Conservation (phyloP, 2,329 filamentous ascomycete species). For the Aspergillus sp. region DNA sequence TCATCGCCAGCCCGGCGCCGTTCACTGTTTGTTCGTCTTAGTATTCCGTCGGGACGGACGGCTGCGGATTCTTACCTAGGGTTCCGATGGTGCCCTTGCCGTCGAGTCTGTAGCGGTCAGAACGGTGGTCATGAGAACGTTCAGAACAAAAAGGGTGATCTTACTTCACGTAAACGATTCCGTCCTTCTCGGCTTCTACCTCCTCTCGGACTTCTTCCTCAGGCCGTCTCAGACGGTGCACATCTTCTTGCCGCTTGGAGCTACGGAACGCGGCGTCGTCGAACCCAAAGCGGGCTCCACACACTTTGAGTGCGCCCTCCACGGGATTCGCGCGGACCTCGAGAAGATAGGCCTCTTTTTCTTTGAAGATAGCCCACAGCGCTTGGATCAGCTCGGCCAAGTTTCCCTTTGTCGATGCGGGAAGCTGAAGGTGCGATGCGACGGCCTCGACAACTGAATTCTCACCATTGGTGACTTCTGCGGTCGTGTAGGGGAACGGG, state of each 20-base stretch:
- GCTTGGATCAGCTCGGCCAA: constrained; percentile 52
- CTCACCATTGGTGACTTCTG: constrained; percentile 45
- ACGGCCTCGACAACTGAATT: constrained; percentile 38
- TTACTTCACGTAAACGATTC: constrained; percentile 76
- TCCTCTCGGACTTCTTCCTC: constrained; percentile 56
- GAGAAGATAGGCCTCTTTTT: constrained; percentile 65
- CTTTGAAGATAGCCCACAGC: constrained; percentile 60
- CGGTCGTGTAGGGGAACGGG: constrained; percentile 59
- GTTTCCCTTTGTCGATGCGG: constrained; percentile 43
- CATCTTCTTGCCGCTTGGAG: constrained; percentile 58
- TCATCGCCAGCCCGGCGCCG: constrained; percentile 87
- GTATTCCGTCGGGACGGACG: not conserved
- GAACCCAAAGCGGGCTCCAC: constrained; percentile 61
- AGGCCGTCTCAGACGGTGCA: constrained; percentile 58
- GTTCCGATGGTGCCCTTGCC: constrained; percentile 69
- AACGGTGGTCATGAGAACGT: not conserved
- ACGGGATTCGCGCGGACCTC: constrained; percentile 50
- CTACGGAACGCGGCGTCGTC: constrained; percentile 69
- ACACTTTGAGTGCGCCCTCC: constrained; percentile 49
- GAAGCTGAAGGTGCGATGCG: constrained; percentile 54
- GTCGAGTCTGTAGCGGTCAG: constrained; percentile 37
- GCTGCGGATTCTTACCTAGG: constrained; percentile 44
- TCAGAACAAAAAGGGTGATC: constrained; percentile 3
- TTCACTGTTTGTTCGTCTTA: constrained; percentile 57
- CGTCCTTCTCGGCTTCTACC: constrained; percentile 63